Evolutionary conservation across 257 asterid genomes (phyloP).

Genomic region (Solanum microdontum): DNA sequence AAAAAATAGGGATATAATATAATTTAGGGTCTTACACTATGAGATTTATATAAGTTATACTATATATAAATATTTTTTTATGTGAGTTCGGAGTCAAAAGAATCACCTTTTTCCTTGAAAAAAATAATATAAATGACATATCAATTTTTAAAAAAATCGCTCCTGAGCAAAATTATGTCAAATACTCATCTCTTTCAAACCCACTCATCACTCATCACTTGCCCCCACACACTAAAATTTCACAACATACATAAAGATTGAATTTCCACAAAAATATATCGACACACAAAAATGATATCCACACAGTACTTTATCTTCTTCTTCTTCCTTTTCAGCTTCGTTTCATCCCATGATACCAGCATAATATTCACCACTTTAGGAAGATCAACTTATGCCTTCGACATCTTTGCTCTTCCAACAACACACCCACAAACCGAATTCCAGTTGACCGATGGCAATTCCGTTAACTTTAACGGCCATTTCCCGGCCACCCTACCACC

Average conservation of each 20-base stretch:
- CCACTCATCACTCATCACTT: too few relatives aligned
- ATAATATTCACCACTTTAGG: constrained; percentile 59
- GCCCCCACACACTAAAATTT: neutral
- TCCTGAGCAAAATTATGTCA: neutral
- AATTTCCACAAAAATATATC: neutral
- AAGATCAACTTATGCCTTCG: constrained; percentile 62
- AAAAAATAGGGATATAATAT: too few relatives aligned
- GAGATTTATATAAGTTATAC: too few relatives aligned
- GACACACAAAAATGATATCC: constrained; percentile 14
- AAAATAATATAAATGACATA: too few relatives aligned
- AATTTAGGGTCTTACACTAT: too few relatives aligned
- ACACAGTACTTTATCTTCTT: neutral
- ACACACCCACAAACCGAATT: constrained; percentile 19
- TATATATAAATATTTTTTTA: too few relatives aligned
- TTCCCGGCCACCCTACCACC: constrained; percentile 40
- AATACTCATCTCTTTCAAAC: neutral
- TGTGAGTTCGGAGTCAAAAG: too few relatives aligned
- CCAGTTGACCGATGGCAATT: constrained; percentile 63
- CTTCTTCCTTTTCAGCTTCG: constrained; percentile 5
- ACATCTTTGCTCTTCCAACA: constrained; percentile 43
- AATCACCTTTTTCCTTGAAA: too few relatives aligned
- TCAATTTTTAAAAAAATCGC: too few relatives aligned
- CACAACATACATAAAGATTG: neutral
- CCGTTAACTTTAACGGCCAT: constrained; percentile 73
- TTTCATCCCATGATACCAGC: constrained; percentile 13